These are phyloP conservation scores for Populus trichocarpa DNA, from an alignment of 441 rosid species.

Conservation along the genomic window DNA sequence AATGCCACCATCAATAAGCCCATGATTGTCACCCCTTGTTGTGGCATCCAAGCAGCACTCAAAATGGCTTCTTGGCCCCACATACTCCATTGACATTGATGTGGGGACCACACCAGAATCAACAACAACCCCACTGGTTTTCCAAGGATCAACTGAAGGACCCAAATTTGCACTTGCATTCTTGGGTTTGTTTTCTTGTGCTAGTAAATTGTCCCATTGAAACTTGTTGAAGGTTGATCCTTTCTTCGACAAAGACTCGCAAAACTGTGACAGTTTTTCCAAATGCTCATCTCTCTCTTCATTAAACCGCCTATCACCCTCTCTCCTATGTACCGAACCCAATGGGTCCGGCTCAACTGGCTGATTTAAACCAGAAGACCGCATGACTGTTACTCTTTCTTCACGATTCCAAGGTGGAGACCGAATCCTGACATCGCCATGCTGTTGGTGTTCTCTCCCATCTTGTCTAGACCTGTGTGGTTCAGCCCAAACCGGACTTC, in stretches of 20 bases:
- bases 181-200: neutral
- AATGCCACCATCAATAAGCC: neutral
- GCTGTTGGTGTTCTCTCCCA: neutral
- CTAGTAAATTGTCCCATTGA: conserved; percentile 33
- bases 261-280: conserved; percentile 18
- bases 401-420: conserved; percentile 4
- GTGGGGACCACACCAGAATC: conserved; percentile 11
- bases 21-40: neutral
- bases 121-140: neutral
- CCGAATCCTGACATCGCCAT: neutral
- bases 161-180: neutral
- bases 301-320: neutral
- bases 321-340: neutral
- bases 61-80: conserved; percentile 4
- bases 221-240: conserved; percentile 29
- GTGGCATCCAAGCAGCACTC: neutral
- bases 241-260: conserved; percentile 14
- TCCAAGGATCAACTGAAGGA: neutral
- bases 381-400: neutral
- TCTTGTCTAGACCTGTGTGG: conserved; percentile 2
- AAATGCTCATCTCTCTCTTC: conserved; percentile 10
- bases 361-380: neutral
- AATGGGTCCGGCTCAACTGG: neutral
- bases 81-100: conserved; percentile 11
- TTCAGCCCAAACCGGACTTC: conserved; percentile 2